phyloP scores from a whole-genome alignment of 768 basidiomycete species.

The Phylloporus sp. region DNA sequence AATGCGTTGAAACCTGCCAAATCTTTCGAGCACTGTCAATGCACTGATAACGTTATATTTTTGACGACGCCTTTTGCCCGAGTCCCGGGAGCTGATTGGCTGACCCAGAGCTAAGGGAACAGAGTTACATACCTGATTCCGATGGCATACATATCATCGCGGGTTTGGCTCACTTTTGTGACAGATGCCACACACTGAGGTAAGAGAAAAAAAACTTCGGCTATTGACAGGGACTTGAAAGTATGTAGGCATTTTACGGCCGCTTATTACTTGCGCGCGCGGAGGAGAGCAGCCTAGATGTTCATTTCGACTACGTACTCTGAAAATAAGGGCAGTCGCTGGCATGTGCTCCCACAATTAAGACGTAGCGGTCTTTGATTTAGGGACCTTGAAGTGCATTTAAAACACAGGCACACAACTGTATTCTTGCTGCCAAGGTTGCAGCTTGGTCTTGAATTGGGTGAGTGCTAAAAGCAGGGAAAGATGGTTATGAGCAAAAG shows the following conservation, averaged over 20 bases:
- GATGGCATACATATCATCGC: no score
- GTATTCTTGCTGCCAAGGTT: neutral
- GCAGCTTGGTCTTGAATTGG: conserved; percentile 22
- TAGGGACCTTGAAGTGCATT: neutral
- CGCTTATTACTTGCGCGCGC: neutral
- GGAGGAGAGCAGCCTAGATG: neutral
- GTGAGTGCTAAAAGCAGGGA: conserved; percentile 24
- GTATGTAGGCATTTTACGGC: neutral
- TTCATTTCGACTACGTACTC: neutral
- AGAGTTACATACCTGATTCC: no score
- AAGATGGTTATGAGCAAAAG: neutral
- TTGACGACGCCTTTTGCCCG: no score
- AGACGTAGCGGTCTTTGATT: neutral
- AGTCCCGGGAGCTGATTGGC: no score
- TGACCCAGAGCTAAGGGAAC: no score
- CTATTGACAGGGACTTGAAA: neutral
- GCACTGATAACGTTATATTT: no score
- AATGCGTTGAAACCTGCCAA: no score
- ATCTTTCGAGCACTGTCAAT: no score
- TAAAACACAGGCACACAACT: no score
- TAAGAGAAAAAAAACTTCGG: neutral
- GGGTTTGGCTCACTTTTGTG: no score
- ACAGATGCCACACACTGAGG: neutral
- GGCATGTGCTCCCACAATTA: neutral
- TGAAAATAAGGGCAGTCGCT: neutral